Conservation (phyloP, 2,329 filamentous ascomycete genomes). For the Phaeomoniella chlamydospora region DNA sequence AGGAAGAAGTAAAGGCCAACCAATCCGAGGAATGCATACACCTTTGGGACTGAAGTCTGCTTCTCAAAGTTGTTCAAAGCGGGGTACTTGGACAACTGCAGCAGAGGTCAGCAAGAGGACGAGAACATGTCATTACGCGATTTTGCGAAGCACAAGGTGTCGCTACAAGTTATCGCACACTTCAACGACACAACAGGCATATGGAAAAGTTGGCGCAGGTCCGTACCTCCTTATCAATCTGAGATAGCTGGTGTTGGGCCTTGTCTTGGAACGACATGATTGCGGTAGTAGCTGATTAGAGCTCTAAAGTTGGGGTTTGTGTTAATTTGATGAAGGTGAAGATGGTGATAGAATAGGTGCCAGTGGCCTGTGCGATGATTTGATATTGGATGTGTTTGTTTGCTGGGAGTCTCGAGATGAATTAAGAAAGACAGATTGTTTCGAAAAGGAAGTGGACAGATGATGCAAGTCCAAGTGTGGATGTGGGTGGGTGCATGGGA, state of each 20-base stretch:
- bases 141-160: too few species aligned
- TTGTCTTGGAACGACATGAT: constrained; percentile 40
- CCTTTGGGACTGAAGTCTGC: constrained; percentile 54
- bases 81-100: constrained; percentile 52
- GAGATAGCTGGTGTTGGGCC: constrained; percentile 48
- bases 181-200: too few species aligned
- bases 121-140: too few species aligned
- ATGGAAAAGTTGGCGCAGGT: too few species aligned
- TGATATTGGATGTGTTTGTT: not conserved
- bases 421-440: not conserved
- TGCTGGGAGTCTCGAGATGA: not conserved
- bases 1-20: constrained; percentile 55
- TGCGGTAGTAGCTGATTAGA: not conserved
- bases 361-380: too few species aligned
- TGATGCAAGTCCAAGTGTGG: too few species aligned
- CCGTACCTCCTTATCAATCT: constrained; percentile 55
- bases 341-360: too few species aligned
- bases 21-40: constrained; percentile 51
- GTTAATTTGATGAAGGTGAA: too few species aligned
- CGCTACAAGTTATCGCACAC: too few species aligned
- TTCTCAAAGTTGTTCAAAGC: constrained; percentile 54
- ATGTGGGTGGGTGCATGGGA: too few species aligned
- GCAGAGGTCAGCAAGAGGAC: constrained; percentile 8
- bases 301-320: too few species aligned
- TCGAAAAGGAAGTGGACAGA: not conserved